Evolutionary conservation across 2,329 filamentous ascomycete genomes (phyloP), one percentile per base, ranked within the genome.

Genomic region (Diaporthe sp.): DNA sequence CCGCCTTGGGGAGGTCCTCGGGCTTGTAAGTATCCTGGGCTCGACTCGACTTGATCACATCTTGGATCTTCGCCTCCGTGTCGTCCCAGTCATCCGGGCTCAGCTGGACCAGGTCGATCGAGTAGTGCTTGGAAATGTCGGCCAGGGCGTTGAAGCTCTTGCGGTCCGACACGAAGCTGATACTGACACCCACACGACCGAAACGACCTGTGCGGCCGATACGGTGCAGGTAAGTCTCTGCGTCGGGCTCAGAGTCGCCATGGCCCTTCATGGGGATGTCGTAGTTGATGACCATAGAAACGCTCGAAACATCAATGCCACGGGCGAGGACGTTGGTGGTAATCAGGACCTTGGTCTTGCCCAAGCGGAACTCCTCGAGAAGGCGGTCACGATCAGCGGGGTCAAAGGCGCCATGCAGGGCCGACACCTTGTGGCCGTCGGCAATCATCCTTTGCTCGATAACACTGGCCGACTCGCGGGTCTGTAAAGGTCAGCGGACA

Each of bases 201-300:
- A 99, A 99, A 78, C 97, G 94, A 77, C 97, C 97, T 19, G 97
- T 99, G 81, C 97, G 95, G 76, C 97, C 97, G 79, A 99, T 99
- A 82, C 97, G 94, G 88, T 99, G 97, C 65, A 99, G 93, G 81
- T 99, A 99, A 0, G 97, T 99, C 86, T 98, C 96, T 61, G 92
- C 92, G 81, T 99, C 97, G 19, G 96, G 94, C 84, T 97, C 94
- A 37, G 89, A 88, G 78, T 98, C 96, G 25, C 93, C 92, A 42
- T 89, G 80, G 53, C 93, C 92, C 81, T 93, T 93, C 87, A 93
- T 94, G 32, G 93, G 93, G 73, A 95, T 93, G 79, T 95, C 93
- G 84, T 99, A 99, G 87, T 99, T 99, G 88, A 99, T 95, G 71
- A 99, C 97, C 93, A 99, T 97, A 13, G 95, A 98, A 19, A 99